Conservation (phyloP, 257 asterid species). For the Solanum arcanum region DNA sequence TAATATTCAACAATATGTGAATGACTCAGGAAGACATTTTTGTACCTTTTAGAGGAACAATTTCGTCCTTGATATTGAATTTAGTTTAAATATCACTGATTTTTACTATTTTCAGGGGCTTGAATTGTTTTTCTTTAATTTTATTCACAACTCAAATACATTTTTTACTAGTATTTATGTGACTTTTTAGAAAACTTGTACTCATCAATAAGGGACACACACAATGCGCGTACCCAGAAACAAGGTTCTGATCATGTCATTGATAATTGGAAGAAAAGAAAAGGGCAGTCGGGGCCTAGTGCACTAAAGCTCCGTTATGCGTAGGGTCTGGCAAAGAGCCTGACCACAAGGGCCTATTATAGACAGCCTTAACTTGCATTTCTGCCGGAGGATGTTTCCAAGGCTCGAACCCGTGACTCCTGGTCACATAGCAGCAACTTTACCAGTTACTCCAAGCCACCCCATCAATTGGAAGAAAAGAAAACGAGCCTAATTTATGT, state of each 20-base stretch:
- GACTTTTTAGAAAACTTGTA: neutral
- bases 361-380: no score
- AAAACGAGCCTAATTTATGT: neutral
- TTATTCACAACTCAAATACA: neutral
- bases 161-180: neutral
- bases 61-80: neutral
- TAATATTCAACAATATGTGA: neutral
- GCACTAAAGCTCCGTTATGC: no score
- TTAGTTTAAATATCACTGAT: neutral
- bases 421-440: no score
- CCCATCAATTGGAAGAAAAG: no score
- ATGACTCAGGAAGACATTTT: neutral
- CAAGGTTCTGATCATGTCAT: neutral
- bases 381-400: no score
- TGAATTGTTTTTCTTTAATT: neutral
- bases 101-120: neutral
- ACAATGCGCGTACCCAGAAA: neutral
- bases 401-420: no score
- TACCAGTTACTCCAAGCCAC: no score
- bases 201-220: neutral
- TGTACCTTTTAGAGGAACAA: neutral
- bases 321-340: no score
- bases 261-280: neutral
- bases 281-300: no score
- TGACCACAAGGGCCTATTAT: no score